Conservation (phyloP, 352 stramenopile genomes). For the Pythium rishiriense region DNA sequence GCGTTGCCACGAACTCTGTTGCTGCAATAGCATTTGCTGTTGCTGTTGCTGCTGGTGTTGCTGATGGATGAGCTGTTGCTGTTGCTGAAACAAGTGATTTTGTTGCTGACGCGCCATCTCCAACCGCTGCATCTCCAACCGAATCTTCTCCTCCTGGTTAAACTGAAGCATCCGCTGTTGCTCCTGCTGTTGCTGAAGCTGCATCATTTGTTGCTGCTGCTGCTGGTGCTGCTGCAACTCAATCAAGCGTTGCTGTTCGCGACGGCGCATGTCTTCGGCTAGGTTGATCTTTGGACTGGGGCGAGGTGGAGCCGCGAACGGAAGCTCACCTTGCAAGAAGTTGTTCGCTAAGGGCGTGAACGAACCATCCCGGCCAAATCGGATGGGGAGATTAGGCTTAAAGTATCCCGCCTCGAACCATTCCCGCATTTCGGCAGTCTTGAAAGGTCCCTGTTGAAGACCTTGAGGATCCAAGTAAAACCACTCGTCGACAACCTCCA, state of each 20-base stretch:
- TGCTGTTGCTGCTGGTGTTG: slow-evolving; percentile 67
- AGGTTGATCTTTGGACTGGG: slow-evolving; percentile 31
- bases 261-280: slow-evolving; percentile 22
- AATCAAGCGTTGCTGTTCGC: slow-evolving; percentile 58
- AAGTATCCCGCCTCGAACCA: slow-evolving; percentile 91
- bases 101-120: slow-evolving; percentile 74
- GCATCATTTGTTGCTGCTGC: slow-evolving; percentile 54
- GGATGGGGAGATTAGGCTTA: slow-evolving; percentile 86
- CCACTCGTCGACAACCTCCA: slow-evolving; percentile 76
- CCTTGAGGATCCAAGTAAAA: slow-evolving; percentile 87
- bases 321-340: slow-evolving; percentile 68
- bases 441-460: slow-evolving; percentile 83
- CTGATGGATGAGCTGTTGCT: slow-evolving; percentile 46
- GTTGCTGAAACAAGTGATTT: slow-evolving; percentile 55
- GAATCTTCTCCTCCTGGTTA: slow-evolving; percentile 77
- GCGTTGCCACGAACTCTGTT: slow-evolving; percentile 77
- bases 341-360: slow-evolving; percentile 81
- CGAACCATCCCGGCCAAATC: slow-evolving; percentile 66
- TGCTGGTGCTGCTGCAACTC: slow-evolving; percentile 72
- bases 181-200: slow-evolving; percentile 68
- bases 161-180: slow-evolving; percentile 69
- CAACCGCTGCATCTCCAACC: slow-evolving; percentile 79
- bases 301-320: slow-evolving; percentile 50
- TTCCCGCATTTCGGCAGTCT: slow-evolving; percentile 85
- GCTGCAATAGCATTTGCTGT: slow-evolving; percentile 68